Percentiles rank a stretch among this genome's conserved stretches.
Conservation (phyloP, 495 filamentous ascomycete species). For the Lentithecium fluviatile region DNA sequence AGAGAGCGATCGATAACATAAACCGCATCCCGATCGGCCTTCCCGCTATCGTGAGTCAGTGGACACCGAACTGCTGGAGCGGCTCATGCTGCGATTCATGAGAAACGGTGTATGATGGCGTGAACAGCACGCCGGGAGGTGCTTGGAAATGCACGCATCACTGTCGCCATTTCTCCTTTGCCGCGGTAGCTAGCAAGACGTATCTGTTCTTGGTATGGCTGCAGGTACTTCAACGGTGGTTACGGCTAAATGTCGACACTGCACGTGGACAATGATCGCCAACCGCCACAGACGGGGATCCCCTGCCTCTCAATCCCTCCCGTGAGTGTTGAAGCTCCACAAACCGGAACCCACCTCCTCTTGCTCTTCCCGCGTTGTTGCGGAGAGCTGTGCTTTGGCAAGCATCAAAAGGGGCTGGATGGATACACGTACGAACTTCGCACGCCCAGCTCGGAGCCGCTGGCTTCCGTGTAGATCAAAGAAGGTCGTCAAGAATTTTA, state of each 20-base stretch:
- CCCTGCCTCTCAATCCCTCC: conserved; percentile 5
- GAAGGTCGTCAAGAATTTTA: background rate
- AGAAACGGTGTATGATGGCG: background rate
- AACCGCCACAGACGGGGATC: conserved; percentile 17
- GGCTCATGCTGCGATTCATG: too few species aligned
- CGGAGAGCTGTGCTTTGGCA: background rate
- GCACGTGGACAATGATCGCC: conserved; percentile 29
- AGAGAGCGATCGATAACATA: background rate
- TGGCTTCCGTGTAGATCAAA: background rate
- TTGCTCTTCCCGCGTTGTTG: conserved; percentile 1
- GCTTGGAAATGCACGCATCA: too few species aligned
- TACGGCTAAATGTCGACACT: conserved; percentile 14
- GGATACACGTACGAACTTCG: background rate
- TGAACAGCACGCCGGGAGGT: background rate
- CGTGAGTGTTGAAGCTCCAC: background rate
- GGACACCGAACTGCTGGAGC: conserved; percentile 9
- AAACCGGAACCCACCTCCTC: too few species aligned
- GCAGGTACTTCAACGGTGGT: too few species aligned
- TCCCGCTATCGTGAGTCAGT: conserved; percentile 4
- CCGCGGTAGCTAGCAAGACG: conserved; percentile 8
- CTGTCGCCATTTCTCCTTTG: background rate
- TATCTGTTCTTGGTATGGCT: background rate
- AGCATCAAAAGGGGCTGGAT: background rate
- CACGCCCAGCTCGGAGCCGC: background rate
- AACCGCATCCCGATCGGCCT: background rate